Percentiles rank a stretch among this genome's conserved stretches.
These are phyloP conservation scores for Cladosporium colombiae DNA, from an alignment of 2,329 filamentous ascomycete genomes.

Conservation along the genomic window DNA sequence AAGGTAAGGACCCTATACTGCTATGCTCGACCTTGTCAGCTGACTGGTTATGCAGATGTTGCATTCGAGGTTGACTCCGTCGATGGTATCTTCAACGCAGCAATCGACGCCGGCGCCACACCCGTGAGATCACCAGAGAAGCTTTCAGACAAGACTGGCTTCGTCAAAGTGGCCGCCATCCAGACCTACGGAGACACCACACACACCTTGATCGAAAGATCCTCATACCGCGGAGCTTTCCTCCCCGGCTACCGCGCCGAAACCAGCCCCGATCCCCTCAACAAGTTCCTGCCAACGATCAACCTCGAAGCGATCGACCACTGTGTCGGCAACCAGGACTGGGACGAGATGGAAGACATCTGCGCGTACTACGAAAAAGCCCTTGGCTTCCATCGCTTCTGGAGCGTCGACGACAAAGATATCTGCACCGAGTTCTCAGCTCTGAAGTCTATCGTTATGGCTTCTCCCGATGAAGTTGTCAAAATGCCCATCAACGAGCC, in stretches of 20 bases:
- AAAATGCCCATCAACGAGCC: slow-evolving; percentile 99
- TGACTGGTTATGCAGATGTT: slow-evolving; percentile 70
- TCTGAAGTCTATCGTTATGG: slow-evolving; percentile 87
- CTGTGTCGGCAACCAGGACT: slow-evolving; percentile 96
- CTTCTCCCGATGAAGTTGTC: slow-evolving; percentile 77
- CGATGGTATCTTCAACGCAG: slow-evolving; percentile 73
- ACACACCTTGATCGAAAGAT: slow-evolving; percentile 81
- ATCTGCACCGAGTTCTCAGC: slow-evolving; percentile 93
- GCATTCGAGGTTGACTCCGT: slow-evolving; percentile 93
- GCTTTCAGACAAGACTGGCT: slow-evolving; percentile 62
- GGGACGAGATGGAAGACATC: slow-evolving; percentile 76
- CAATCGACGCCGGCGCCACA: slow-evolving; percentile 64
- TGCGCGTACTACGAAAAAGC: slow-evolving; percentile 79
- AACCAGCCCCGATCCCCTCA: slow-evolving; percentile 48
- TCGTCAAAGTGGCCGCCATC: slow-evolving; percentile 72
- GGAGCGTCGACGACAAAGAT: slow-evolving; percentile 90
- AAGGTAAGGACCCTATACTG: neutral
- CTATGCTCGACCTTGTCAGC: neutral
- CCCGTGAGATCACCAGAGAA: slow-evolving; percentile 63
- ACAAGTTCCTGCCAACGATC: slow-evolving; percentile 61
- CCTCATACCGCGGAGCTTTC: slow-evolving; percentile 72
- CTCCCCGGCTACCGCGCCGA: slow-evolving; percentile 75
- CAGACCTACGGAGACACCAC: slow-evolving; percentile 94
- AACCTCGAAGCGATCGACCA: slow-evolving; percentile 80
- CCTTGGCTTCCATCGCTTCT: slow-evolving; percentile 94